Evolutionary conservation across 2,329 filamentous ascomycete species (phyloP).

Genomic region (Ascochyta viciae-villosae): DNA sequence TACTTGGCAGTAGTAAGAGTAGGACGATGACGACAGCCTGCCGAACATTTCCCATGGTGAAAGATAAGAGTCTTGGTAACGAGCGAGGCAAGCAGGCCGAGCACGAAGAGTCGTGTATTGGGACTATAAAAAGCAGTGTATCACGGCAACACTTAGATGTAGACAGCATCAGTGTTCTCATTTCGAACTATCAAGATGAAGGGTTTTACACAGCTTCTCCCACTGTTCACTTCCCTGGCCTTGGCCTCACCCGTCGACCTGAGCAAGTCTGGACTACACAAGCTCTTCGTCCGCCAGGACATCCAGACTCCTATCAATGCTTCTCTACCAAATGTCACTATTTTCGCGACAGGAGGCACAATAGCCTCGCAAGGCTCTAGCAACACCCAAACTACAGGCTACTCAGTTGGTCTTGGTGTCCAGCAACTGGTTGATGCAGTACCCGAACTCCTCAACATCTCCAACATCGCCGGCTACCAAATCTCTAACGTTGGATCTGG

Average conservation of each 20-base stretch:
- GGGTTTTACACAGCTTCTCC: constrained; percentile 25
- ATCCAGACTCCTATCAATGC: constrained; percentile 49
- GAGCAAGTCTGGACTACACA: constrained; percentile 22
- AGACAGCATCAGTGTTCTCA: background rate
- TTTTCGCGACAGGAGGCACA: constrained; percentile 66
- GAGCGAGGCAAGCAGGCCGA: background rate
- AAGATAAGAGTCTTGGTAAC: constrained; percentile 18
- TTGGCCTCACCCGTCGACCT: constrained; percentile 33
- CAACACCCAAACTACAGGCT: constrained; percentile 62
- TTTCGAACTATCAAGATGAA: constrained; percentile 28
- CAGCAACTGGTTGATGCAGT: constrained; percentile 62
- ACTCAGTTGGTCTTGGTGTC: constrained; percentile 60
- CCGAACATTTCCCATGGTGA: background rate
- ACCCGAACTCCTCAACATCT: constrained; percentile 61
- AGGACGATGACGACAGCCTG: constrained; percentile 10
- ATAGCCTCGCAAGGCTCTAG: constrained; percentile 62
- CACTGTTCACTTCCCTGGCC: constrained; percentile 27
- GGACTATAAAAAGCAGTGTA: constrained; percentile 9
- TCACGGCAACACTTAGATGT: background rate
- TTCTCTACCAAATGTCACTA: constrained; percentile 63
- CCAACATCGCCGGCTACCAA: constrained; percentile 61
- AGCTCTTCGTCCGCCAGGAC: constrained; percentile 40
- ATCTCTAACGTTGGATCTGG: constrained; percentile 47
- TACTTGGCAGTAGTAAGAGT: constrained; percentile 4
- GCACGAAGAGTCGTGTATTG: constrained; percentile 1